phyloP scores from a whole-genome alignment of 495 filamentous ascomycete species.

The Penicillium coffeae region DNA sequence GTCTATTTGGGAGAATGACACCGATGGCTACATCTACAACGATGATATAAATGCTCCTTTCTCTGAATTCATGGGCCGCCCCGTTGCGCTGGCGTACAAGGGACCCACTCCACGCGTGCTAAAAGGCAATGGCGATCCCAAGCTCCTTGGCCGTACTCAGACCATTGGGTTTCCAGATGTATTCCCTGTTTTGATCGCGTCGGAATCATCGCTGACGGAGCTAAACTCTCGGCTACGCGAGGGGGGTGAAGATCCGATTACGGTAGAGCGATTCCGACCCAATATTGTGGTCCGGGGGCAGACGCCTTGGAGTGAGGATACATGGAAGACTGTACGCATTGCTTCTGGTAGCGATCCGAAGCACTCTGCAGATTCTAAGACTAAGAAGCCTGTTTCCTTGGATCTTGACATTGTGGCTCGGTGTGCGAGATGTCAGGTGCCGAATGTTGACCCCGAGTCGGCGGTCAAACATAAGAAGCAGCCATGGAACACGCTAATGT shows the following conservation, averaged over 20 bases:
- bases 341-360: background rate
- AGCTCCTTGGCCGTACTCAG: slow-evolving; percentile 35
- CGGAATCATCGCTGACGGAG: slow-evolving; percentile 46
- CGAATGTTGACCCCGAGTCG: slow-evolving; percentile 74
- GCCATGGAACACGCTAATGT: slow-evolving; percentile 70
- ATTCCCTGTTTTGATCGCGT: slow-evolving; percentile 47
- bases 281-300: slow-evolving; percentile 73
- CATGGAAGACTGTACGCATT: slow-evolving; percentile 73
- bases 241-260: slow-evolving; percentile 28
- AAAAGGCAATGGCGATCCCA: slow-evolving; percentile 35
- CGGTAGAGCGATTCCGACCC: slow-evolving; percentile 67
- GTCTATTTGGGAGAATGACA: slow-evolving; percentile 39
- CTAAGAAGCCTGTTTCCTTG: slow-evolving; percentile 8
- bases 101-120: slow-evolving; percentile 40
- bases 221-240: slow-evolving; percentile 27
- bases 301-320: slow-evolving; percentile 68
- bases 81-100: slow-evolving; percentile 39
- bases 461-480: slow-evolving; percentile 67
- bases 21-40: slow-evolving; percentile 39
- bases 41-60: slow-evolving; percentile 31
- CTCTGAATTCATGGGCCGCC: slow-evolving; percentile 29
- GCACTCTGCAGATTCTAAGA: background rate
- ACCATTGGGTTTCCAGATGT: slow-evolving; percentile 39
- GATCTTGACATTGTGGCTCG: slow-evolving; percentile 63
- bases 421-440: slow-evolving; percentile 76